phyloP scores from a whole-genome alignment of 208 protist genomes.

The Jaenimonas drosophilae region DNA sequence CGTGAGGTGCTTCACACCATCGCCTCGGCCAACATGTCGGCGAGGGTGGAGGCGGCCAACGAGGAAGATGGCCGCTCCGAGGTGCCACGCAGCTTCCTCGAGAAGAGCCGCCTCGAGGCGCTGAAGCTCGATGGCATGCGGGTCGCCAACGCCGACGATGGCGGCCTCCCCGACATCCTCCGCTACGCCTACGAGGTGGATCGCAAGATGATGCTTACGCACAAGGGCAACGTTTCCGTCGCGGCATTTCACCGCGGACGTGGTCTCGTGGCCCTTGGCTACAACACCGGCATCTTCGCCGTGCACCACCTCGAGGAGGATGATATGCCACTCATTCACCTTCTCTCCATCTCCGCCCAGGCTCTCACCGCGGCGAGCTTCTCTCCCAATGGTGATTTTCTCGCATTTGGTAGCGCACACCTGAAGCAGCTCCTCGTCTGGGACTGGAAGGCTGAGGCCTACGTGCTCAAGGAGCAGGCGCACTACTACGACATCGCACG shows the following conservation, averaged over 20 bases:
- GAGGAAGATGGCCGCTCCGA: constrained; percentile 9
- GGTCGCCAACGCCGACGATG: constrained; percentile 63
- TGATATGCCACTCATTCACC: constrained; percentile 60
- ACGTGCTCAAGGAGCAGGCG: constrained; percentile 89
- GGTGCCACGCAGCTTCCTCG: constrained; percentile 65
- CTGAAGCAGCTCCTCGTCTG: constrained; percentile 91
- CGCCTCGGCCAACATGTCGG: constrained; percentile 52
- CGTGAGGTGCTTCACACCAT: constrained; percentile 77
- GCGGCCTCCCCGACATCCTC: constrained; percentile 55
- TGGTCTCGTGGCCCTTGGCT: constrained; percentile 79
- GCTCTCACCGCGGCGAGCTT: constrained; percentile 81
- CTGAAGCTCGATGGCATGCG: constrained; percentile 69
- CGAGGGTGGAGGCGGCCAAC: constrained; percentile 14
- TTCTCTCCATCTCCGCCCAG: constrained; percentile 89
- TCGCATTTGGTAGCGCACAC: constrained; percentile 85
- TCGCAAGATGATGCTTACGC: constrained; percentile 78
- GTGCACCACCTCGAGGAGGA: constrained; percentile 51
- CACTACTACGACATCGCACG: constrained; percentile 90
- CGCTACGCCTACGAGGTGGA: constrained; percentile 75
- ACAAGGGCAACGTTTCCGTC: constrained; percentile 81
- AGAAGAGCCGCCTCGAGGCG: constrained; percentile 67
- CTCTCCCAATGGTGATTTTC: constrained; percentile 67
- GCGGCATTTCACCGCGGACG: constrained; percentile 62
- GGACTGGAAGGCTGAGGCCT: constrained; percentile 90
- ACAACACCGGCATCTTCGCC: constrained; percentile 88